Evolutionary conservation across 2,329 filamentous ascomycete genomes (phyloP).

Genomic region (Venturia asperata): DNA sequence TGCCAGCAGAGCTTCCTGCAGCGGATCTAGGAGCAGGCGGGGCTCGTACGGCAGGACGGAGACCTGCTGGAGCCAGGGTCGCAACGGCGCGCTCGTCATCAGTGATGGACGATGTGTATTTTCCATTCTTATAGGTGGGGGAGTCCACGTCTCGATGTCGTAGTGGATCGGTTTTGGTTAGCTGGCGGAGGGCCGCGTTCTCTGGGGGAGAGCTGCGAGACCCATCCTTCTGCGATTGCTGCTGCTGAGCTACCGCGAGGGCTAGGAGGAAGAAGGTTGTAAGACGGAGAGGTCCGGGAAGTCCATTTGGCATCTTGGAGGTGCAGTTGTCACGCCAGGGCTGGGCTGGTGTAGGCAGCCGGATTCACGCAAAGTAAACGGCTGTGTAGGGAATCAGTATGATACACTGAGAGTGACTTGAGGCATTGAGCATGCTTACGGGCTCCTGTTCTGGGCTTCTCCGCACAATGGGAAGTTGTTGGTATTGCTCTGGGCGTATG

Average conservation of each 20-base stretch:
- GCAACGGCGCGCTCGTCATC: conserved; percentile 87
- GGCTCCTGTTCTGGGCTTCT: not conserved
- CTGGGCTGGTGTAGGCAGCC: conserved; percentile 3
- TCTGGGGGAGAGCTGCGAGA: conserved; percentile 27
- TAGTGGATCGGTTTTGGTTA: conserved; percentile 23
- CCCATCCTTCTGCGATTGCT: conserved; percentile 30
- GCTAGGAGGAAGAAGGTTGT: conserved; percentile 32
- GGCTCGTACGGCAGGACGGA: conserved; percentile 79
- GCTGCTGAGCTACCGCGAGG: conserved; percentile 34
- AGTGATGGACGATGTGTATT: conserved; percentile 16
- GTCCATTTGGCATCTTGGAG: conserved; percentile 17
- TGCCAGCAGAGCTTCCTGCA: conserved; percentile 46
- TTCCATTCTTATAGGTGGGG: conserved; percentile 15
- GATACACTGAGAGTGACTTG: not conserved
- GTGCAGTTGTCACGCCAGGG: not conserved
- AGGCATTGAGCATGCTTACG: not conserved
- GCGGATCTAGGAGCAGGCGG: conserved; percentile 62
- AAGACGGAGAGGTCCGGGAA: conserved; percentile 24
- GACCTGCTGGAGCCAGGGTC: conserved; percentile 87
- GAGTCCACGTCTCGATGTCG: not conserved
- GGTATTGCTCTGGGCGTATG: not conserved
- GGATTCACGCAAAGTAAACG: not conserved
- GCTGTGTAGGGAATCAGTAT: not conserved
- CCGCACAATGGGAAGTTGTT: not conserved
- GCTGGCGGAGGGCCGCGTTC: conserved; percentile 24